Evolutionary conservation across 163 green algal genomes (phyloP), one percentile per base, ranked within the genome.

Genomic region (Scenedesmus sp.): DNA sequence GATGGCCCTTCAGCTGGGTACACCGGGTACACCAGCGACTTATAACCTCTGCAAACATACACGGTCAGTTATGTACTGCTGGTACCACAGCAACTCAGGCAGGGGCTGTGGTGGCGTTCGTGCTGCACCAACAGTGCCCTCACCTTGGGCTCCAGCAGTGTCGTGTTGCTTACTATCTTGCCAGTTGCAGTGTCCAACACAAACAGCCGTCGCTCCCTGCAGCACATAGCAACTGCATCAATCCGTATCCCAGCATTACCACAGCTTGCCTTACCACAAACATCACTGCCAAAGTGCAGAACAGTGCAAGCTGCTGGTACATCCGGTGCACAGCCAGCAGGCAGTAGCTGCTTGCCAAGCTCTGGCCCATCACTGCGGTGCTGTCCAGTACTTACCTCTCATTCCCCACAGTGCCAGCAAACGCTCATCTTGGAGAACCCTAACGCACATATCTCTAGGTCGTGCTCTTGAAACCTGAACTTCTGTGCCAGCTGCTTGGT

Each of bases 381-480:
- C 49, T 56, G 49, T 56, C 4, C 73, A 5, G 3, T 44, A 42
- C 80, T 59, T 24, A 95, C 93, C 76, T 88, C 26, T 90, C 85
- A 83, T 89, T 90, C 35, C 93, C 93, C 51, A 94, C 49, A 18
- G 84, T 93, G 91, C 59, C 26, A 96, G 92, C 83, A 96, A 87
- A 2, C 90, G 88, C 37, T 94, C 91, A 46, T 95, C 94, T 40
- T 42, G 0, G 92, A 95, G 86, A 95, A 96, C 9, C 35, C 80
- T 35, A 96, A 44, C 33, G 84, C 72, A 22, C 65, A 80, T 1
- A 96, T 90, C 81, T 94, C 94, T n/a, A 89, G 15, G 44, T 96
- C 92, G 37, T 96, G 94, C 87, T 96, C 94, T 43, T 95, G 92
- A 82, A 96, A 96, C 83, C 93, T 93, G 85, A 59, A 82, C 30